A percentile compares a stretch with the other conserved stretches of the same genome.
Conservation (phyloP, 805 yeast species). For the Wickerhamiella domercqiae region DNA sequence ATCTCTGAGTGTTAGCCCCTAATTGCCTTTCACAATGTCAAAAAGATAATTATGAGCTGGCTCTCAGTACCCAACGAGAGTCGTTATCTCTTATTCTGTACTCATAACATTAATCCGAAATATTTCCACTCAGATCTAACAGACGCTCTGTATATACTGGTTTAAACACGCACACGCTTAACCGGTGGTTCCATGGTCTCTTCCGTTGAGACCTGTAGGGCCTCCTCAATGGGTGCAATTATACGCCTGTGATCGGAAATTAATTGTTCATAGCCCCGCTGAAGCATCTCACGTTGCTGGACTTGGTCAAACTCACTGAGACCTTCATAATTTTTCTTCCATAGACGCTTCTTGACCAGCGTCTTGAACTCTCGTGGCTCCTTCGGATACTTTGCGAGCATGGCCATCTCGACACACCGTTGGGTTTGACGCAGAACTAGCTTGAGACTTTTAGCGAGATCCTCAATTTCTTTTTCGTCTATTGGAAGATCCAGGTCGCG, state of each 20-base stretch:
- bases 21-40: no score
- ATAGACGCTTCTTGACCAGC: slow-evolving; percentile 60
- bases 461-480: slow-evolving; percentile 27
- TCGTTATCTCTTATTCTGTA: no score
- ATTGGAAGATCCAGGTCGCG: slow-evolving; percentile 6
- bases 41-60: no score
- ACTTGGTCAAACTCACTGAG: slow-evolving; percentile 57
- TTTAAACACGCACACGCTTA: no score
- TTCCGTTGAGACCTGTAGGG: no score
- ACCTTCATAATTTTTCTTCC: slow-evolving; percentile 65
- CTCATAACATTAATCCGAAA: no score
- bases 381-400: slow-evolving; percentile 24
- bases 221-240: background rate
- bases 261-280: slow-evolving; percentile 41
- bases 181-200: no score
- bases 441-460: slow-evolving; percentile 32
- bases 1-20: no score
- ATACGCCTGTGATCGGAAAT: slow-evolving; percentile 1
- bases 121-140: no score
- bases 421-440: slow-evolving; percentile 66
- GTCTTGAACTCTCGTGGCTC: slow-evolving; percentile 29
- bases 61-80: no score
- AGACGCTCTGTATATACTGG: no score
- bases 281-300: slow-evolving; percentile 53
- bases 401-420: slow-evolving; percentile 61